phyloP scores from a whole-genome alignment of 768 basidiomycete genomes.

The Gyrodon lividus region DNA sequence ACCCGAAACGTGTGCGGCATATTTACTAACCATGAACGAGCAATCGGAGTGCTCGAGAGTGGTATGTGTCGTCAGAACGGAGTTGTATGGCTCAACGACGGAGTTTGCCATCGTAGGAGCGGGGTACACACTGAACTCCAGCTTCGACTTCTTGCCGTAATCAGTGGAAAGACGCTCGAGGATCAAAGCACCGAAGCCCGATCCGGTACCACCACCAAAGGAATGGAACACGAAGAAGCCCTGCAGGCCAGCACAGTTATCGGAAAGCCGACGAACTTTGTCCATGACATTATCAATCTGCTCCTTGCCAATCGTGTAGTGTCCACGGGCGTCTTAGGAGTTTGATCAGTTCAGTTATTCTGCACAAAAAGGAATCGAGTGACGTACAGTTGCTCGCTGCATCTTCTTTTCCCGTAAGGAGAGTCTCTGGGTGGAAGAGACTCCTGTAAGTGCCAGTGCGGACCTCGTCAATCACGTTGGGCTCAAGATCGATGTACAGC shows the following conservation, averaged over 20 bases:
- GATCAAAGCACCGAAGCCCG: slow-evolving; percentile 94
- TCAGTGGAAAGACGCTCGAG: slow-evolving; percentile 95
- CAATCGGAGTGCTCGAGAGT: slow-evolving; percentile 99
- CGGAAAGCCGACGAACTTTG: slow-evolving; percentile 89
- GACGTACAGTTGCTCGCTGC: slow-evolving; percentile 96
- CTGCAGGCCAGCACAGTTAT: slow-evolving; percentile 95
- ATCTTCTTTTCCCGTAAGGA: slow-evolving; percentile 98
- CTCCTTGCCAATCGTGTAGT: slow-evolving; percentile 98
- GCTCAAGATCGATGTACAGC: slow-evolving; percentile 95
- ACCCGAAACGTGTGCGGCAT: slow-evolving; percentile 4
- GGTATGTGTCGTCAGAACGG: slow-evolving; percentile 94
- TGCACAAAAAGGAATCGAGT: neutral
- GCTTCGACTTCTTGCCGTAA: slow-evolving; percentile 98
- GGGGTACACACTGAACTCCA: slow-evolving; percentile 97
- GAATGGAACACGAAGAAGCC: slow-evolving; percentile 99
- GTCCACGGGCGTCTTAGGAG: slow-evolving; percentile 85
- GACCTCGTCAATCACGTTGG: slow-evolving; percentile 97
- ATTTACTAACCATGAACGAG: slow-evolving; percentile 85
- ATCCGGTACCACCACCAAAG: slow-evolving; percentile 98
- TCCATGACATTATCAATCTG: slow-evolving; percentile 96
- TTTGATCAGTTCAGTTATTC: slow-evolving; percentile 6
- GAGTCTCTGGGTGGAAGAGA: slow-evolving; percentile 98
- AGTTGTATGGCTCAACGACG: slow-evolving; percentile 98
- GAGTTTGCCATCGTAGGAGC: slow-evolving; percentile 91
- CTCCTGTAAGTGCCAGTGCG: slow-evolving; percentile 92